Percentiles rank a stretch among this genome's conserved stretches.
phyloP scores from a whole-genome alignment of 75 land plant genomes.

The Cupressus sempervirens region DNA sequence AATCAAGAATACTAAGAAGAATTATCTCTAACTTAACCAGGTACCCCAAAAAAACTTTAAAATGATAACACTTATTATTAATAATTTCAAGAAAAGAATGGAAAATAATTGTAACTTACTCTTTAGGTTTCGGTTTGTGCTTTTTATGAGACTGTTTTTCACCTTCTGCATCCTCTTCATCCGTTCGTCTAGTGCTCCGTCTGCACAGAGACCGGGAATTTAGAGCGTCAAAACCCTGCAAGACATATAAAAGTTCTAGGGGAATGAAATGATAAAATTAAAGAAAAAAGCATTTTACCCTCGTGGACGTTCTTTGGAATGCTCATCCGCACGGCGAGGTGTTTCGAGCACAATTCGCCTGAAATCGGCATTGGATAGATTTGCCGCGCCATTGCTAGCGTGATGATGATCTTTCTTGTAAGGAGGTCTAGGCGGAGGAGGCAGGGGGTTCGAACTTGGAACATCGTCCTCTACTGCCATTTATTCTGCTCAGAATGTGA shows the following conservation, averaged over 20 bases:
- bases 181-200: constrained; percentile 25
- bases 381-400: constrained; percentile 16
- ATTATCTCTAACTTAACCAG: too few species aligned
- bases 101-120: constrained; percentile 17
- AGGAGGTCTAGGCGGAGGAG: constrained; percentile 49
- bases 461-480: constrained; percentile 26
- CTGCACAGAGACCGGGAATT: constrained; percentile 17
- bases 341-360: constrained; percentile 60
- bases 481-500: neutral
- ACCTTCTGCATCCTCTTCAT: constrained; percentile 36
- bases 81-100: too few species aligned
- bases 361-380: constrained; percentile 56
- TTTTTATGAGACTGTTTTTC: constrained; percentile 24
- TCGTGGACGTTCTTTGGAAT: constrained; percentile 35
- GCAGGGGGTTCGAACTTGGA: constrained; percentile 38
- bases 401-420: neutral
- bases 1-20: too few species aligned
- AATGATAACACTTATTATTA: too few species aligned
- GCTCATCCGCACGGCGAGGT: constrained; percentile 45
- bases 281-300: constrained; percentile 16
- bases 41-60: too few species aligned
- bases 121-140: constrained; percentile 45
- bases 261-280: neutral
- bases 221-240: constrained; percentile 9
- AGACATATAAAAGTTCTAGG: too few species aligned